Base-by-base conservation (phyloP, 768 basidiomycete species). In the Agrocybe chaxingu region DNA sequence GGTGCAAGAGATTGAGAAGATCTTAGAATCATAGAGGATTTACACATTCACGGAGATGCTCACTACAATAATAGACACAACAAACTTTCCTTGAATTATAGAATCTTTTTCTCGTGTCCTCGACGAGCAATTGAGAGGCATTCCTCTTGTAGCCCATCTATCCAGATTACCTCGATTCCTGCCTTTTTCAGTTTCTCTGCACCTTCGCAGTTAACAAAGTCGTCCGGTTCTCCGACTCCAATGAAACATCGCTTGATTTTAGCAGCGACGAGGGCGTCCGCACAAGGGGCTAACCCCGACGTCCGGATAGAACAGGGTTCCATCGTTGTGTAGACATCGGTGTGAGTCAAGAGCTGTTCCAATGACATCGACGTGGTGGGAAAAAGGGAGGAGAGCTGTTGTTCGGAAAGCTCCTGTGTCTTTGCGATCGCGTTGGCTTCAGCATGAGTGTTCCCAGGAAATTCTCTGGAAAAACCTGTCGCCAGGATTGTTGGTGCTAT, bases 151-250 rank as follows among this genome's bases (percentile, higher is more conserved):
- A 97, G 63, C 2, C 83, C 87, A 19, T 73, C 72, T 13, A 91
- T 53, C 82, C 90, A 87, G n/a, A 87, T 60, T 0, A 97, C 80
- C 41, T 87, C 79, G 4, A 92, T 74, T 3, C 87, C 91, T 6
- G 81, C 85, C 19, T 84, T 77, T 60, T 68, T 77, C 57, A 98
- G 63, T 59, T 80, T 83, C 53, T 72, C 74, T 3, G 89, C 88
- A 5, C 96, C 96, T 66, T 95, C 89, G 62, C 96, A 98, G 8
- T 82, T 76, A 9, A 99, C 96, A 64, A 98, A 99, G 66, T 98
- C 96, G 48, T 81, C 82, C 3, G 96, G 96, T 66, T 99, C 96
- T 52, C 82, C 79, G 2, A 86, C 92, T 2, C 96, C 96, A 39
- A 98, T 87, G 61, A 86, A 85, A 57, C 96, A 95, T 16, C 86